Conservation (phyloP, 345 rosid species). For the Rhodomyrtus tomentosa region DNA sequence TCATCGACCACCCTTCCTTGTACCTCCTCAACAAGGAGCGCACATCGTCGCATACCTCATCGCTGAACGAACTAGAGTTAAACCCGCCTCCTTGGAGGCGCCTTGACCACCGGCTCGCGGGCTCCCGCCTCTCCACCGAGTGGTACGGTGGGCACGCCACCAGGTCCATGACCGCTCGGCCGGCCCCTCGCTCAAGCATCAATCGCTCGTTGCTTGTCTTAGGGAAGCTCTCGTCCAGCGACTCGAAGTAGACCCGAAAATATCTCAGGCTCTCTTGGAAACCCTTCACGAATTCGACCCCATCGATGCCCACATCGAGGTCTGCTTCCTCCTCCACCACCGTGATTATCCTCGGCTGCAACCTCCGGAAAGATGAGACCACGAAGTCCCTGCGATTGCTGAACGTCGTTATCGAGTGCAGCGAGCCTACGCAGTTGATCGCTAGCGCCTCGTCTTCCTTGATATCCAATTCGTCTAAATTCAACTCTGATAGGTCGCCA, state of each 20-base stretch:
- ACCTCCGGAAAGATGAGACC: slow-evolving; percentile 39
- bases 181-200: slow-evolving; percentile 79
- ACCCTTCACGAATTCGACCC: slow-evolving; percentile 51
- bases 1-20: slow-evolving; percentile 89
- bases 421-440: slow-evolving; percentile 54
- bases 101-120: slow-evolving; percentile 65
- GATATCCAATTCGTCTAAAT: slow-evolving; percentile 37
- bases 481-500: slow-evolving; percentile 61
- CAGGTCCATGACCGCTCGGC: slow-evolving; percentile 65
- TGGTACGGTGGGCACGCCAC: slow-evolving; percentile 60
- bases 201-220: slow-evolving; percentile 73
- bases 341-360: slow-evolving; percentile 71
- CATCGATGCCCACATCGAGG: slow-evolving; percentile 53
- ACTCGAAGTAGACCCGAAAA: slow-evolving; percentile 91
- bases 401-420: slow-evolving; percentile 42
- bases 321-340: slow-evolving; percentile 93
- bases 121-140: slow-evolving; percentile 71
- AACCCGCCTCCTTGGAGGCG: slow-evolving; percentile 55
- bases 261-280: slow-evolving; percentile 68
- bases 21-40: slow-evolving; percentile 89
- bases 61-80: slow-evolving; percentile 40
- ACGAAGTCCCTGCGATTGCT: slow-evolving; percentile 54
- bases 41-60: slow-evolving; percentile 83
- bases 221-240: slow-evolving; percentile 67
- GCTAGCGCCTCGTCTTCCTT: slow-evolving; percentile 72